Conservation (phyloP, 108 stramenopile genomes). For the Cyclotella sp. region DNA sequence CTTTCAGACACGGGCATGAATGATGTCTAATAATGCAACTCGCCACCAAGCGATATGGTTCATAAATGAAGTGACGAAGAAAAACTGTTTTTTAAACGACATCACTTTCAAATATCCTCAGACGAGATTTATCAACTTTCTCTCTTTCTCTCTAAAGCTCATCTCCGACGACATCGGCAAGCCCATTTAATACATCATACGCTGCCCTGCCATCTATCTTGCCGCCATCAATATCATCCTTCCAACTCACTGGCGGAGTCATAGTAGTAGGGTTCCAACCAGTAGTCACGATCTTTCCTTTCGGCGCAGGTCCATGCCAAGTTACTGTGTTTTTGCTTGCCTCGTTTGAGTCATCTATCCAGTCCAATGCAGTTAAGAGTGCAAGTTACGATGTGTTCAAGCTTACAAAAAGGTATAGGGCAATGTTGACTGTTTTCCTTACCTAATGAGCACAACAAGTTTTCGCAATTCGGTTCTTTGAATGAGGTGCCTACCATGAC, state of each 20-base stretch:
- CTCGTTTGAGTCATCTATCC: constrained; percentile 28
- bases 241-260: constrained; percentile 32
- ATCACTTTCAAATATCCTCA: no score
- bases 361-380: no score
- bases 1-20: no score
- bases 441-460: constrained; percentile 48
- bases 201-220: constrained; percentile 26
- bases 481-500: constrained; percentile 48
- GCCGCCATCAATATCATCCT: constrained; percentile 33
- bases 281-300: constrained; percentile 52
- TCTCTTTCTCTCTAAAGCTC: constrained; percentile 7
- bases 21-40: no score
- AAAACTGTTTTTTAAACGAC: no score
- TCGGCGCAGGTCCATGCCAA: constrained; percentile 69
- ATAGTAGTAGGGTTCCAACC: constrained; percentile 47
- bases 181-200: constrained; percentile 7
- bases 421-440: neutral
- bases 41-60: no score
- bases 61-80: no score
- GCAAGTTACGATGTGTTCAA: no score
- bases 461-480: constrained; percentile 55
- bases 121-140: no score
- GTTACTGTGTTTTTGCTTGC: constrained; percentile 33
- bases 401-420: no score
- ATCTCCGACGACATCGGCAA: neutral